Base-by-base conservation (phyloP, 352 stramenopile genomes). In the Pythium scleroteichum region DNA sequence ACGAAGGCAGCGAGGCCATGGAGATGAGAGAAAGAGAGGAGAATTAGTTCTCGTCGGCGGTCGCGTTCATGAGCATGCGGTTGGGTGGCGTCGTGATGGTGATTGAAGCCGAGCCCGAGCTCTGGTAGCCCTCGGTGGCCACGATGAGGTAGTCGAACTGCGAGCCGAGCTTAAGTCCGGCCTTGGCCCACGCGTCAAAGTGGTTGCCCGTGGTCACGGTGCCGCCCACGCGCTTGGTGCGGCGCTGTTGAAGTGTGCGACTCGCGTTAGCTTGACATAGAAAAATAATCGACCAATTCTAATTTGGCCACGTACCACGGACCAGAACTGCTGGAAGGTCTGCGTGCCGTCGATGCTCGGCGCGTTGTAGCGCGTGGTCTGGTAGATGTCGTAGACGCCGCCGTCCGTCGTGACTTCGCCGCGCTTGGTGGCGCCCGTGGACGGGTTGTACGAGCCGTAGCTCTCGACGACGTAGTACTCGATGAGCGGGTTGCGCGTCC, bases 311-410 rank as follows among this genome's bases (percentile, higher is more conserved):
- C 49, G 29, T 56, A 56, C 51, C 51, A 58, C 51, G 5, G 53
- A 59, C 53, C 53, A 59, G 19, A 51, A 59, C 53, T 59, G 53
- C 41, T 59, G 41, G 53, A 59, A 59, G 19, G 53, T 59, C 26
- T 51, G 14, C 9, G 27, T 42, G 27, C 53, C 53, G 39, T 59
- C 53, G 41, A 59, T 59, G 19, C 53, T 59, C 27, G 53, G 53
- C 23, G 41, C 35, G 27, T 59, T 51, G 19, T 27, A 39, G 53
- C 53, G 53, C 53, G 53, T 59, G 38, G 53, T 59, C 39, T 24
- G 29, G 40, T 59, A 59, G 17, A 59, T 50, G 19, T 59, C 53
- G 53, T 59, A 59, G 33, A 51, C 40, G 53, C 53, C 33, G 35
- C 51, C 51, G 38, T 58, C 51, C 2, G 12, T 48, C 0, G 51